phyloP scores from a whole-genome alignment of 2,329 filamentous ascomycete genomes.

The Colletotrichum sp. region DNA sequence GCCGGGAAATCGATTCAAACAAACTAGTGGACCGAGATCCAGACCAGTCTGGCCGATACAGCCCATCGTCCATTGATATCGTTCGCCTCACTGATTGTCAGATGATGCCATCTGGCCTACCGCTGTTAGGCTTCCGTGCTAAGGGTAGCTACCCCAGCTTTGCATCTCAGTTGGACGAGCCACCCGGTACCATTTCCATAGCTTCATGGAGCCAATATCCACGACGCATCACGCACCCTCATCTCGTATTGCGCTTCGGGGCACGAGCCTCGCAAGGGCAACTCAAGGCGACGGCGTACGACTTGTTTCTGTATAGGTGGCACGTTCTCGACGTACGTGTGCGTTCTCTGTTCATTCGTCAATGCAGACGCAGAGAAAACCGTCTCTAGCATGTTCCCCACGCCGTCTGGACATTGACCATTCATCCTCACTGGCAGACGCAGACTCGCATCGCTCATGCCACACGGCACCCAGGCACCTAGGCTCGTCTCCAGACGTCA shows the following conservation, averaged over 20 bases:
- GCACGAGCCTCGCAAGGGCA: background rate
- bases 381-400: background rate
- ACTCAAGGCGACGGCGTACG: background rate
- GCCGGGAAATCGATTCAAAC: background rate
- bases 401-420: background rate
- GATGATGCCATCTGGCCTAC: constrained; percentile 1
- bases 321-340: background rate
- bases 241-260: background rate
- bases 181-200: background rate
- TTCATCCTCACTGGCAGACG: background rate
- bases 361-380: background rate
- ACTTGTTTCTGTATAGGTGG: background rate
- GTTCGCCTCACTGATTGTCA: background rate
- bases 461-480: background rate
- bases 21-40: constrained; percentile 1
- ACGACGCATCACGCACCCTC: background rate
- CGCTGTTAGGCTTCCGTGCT: background rate
- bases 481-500: background rate
- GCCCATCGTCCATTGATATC: background rate
- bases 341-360: background rate
- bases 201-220: background rate
- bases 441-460: constrained; percentile 5
- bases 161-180: background rate
- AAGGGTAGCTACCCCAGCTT: constrained; percentile 15
- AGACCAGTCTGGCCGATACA: background rate